Base-by-base conservation (phyloP, 2,329 filamentous ascomycete species). In the Sporothrix sp. region DNA sequence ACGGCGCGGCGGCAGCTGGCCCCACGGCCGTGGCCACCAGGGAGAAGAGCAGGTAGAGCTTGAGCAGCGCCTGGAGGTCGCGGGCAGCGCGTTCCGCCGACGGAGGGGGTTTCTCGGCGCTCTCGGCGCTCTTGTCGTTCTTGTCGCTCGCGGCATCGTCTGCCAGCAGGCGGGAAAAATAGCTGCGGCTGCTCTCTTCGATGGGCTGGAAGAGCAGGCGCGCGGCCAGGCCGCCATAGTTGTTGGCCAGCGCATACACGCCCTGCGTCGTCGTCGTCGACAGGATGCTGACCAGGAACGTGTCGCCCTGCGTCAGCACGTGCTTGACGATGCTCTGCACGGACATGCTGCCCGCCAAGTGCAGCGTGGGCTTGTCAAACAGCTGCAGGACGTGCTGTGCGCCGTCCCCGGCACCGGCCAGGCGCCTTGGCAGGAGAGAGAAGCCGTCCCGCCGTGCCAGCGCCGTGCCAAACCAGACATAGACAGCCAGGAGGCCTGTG, bases 141-240 rank as follows among this genome's bases (percentile, higher is more conserved):
- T 57, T 42, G 47, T 55, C 7, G 9, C 57, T 52, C 16, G 14
- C 39, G n/a, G 27, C 10, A 7, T 28, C 44, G 8, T 42, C 52
- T 0, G 73, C 66, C 20, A 96, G 79, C 1, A 95, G 72, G 30
- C 85, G 85, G 48, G 88, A 90, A 54, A 97, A 96, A 62, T 95
- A 82, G 62, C 84, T 89, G 35, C 94, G 84, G 56, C 85, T 90
- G 64, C 85, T 91, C 67, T 98, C 94, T 66, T 98, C 93, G 53
- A 98, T 81, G 7, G 93, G 94, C 61, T 97, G 93, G 64, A 98
- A 91, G 46, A 98, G 71, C 56, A 97, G 79, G 3, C 93, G 80
- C 0, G 93, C 93, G 25, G 95, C 71, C 0, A 98, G 77, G 2
- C 90, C 87, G 20, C 93, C 93, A 64, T 93, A 98, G 66, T 97